These are phyloP conservation scores for Elymus sibiricus DNA, from an alignment of 176 grass and related monocot genomes.

Conservation along the genomic window DNA sequence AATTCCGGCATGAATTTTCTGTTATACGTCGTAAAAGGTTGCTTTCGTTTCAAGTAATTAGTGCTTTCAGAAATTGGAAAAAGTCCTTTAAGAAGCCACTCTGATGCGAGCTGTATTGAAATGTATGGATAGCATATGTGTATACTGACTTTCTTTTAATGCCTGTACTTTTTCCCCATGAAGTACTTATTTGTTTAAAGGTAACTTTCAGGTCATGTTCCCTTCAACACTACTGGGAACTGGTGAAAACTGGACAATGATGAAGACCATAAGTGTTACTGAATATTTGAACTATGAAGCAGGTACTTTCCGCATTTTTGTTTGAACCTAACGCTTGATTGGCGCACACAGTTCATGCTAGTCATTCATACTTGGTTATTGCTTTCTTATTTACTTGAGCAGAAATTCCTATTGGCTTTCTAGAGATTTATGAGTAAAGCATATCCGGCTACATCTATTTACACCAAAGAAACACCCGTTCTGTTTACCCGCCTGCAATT, in stretches of 20 bases:
- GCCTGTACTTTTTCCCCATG: not conserved
- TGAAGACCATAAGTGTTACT: constrained; percentile 98
- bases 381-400: constrained; percentile 5
- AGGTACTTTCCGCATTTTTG: constrained; percentile 42
- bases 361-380: not conserved
- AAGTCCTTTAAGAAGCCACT: not conserved
- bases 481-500: not conserved
- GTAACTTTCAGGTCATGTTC: constrained; percentile 90
- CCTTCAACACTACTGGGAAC: constrained; percentile 94
- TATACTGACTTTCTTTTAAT: not conserved
- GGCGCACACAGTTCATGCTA: not conserved
- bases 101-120: not conserved
- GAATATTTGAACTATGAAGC: constrained; percentile 99
- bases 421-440: not conserved
- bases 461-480: not conserved
- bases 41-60: not conserved
- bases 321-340: not conserved
- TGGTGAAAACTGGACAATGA: constrained; percentile 95
- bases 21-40: not conserved
- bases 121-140: not conserved
- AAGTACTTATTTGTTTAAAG: constrained; percentile 30
- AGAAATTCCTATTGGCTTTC: constrained; percentile 8
- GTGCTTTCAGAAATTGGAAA: not conserved
- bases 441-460: not conserved
- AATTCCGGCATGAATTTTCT: not conserved